Conservation (phyloP, 305 asterid genomes). For the Rubia balearica region DNA sequence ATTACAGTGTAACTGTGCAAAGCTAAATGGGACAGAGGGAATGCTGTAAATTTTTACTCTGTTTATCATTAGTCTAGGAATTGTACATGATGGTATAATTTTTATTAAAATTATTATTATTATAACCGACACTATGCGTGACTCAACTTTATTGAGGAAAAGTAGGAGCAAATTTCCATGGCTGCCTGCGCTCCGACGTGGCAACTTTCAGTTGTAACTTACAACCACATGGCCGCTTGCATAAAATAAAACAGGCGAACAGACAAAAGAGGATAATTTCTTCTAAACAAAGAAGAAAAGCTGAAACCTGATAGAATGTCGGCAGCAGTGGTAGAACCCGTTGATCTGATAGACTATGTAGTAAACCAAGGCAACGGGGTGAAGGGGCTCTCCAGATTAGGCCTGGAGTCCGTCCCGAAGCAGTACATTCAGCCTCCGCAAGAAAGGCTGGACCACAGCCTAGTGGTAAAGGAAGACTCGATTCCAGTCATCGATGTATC, state of each 20-base stretch:
- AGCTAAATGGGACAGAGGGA: no score
- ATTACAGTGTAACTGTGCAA: no score
- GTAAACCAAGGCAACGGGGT: constrained; percentile 16
- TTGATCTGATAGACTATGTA: constrained; percentile 12
- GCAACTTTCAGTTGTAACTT: neutral
- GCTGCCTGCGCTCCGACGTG: neutral
- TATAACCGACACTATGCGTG: no score
- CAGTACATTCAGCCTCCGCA: constrained; percentile 34
- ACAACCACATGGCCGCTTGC: neutral
- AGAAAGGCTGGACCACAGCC: constrained; percentile 26
- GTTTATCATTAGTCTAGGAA: no score
- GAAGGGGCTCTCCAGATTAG: constrained; percentile 14
- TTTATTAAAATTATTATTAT: no score
- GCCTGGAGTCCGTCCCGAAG: constrained; percentile 6
- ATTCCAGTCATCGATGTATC: constrained; percentile 39
- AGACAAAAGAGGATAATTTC: neutral
- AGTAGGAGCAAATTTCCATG: neutral
- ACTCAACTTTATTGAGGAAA: no score
- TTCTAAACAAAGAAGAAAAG: neutral
- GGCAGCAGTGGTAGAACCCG: neutral
- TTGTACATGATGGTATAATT: no score
- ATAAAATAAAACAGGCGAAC: neutral
- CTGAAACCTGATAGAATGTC: constrained; percentile 2
- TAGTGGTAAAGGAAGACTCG: constrained; percentile 17
- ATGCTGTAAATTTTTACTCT: no score